Evolutionary conservation across 257 asterid species (phyloP).

Genomic region (Gentiana straminea): DNA sequence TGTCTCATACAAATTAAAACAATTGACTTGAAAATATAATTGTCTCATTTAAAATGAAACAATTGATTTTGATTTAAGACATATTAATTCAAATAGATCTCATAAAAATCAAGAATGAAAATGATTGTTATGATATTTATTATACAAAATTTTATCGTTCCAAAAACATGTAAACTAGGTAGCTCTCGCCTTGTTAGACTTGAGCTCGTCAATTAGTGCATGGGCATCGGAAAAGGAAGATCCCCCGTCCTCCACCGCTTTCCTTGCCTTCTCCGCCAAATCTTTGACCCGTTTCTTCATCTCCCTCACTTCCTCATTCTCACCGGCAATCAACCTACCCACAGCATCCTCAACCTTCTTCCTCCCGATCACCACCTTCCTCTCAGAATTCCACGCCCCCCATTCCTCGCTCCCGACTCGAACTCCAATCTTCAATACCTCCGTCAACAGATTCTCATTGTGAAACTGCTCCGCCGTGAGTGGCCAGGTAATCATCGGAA

Average conservation of each 20-base stretch:
- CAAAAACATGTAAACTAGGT: too few relatives aligned
- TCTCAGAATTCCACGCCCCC: conserved; percentile 20
- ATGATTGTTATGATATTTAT: too few relatives aligned
- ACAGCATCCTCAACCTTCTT: conserved; percentile 18
- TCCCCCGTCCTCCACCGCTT: conserved; percentile 22
- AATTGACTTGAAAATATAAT: too few relatives aligned
- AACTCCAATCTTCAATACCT: conserved; percentile 12
- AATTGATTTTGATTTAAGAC: too few relatives aligned
- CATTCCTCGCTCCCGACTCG: conserved; percentile 4
- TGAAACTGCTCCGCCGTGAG: conserved; percentile 8
- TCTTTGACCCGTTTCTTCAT: conserved; percentile 26
- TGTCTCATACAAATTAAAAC: too few relatives aligned
- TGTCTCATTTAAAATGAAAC: too few relatives aligned
- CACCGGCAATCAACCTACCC: conserved; percentile 5
- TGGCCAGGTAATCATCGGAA: conserved; percentile 18
- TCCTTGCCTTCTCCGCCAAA: conserved; percentile 22
- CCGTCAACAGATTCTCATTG: conserved; percentile 16
- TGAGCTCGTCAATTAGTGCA: neutral
- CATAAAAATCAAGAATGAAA: too few relatives aligned
- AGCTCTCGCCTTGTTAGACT: neutral
- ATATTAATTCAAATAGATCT: too few relatives aligned
- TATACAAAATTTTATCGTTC: too few relatives aligned
- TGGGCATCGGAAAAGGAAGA: conserved; percentile 1
- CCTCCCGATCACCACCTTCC: conserved; percentile 14
- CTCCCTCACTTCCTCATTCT: conserved; percentile 17